phyloP scores from a whole-genome alignment of 495 filamentous ascomycete species.

The Penicillium subrubescens region DNA sequence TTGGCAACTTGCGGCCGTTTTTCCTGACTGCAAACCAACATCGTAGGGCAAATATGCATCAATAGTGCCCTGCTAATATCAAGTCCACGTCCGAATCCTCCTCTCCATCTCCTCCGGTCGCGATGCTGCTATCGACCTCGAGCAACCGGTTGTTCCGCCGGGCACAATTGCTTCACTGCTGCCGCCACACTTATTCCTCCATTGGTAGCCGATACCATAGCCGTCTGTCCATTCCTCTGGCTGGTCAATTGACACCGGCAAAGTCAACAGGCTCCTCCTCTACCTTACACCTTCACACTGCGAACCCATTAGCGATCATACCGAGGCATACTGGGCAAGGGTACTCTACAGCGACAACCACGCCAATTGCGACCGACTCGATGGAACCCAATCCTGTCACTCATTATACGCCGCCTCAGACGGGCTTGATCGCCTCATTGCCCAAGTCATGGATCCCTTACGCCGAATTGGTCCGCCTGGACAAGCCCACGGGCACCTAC shows the following conservation, averaged over 20 bases:
- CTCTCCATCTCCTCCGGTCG: background rate
- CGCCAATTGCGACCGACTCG: background rate
- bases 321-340: constrained; percentile 11
- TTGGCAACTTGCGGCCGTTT: background rate
- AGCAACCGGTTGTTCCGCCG: constrained; percentile 7
- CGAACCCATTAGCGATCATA: constrained; percentile 1
- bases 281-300: background rate
- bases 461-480: constrained; percentile 87
- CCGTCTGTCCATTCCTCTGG: background rate
- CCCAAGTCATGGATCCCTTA: constrained; percentile 83
- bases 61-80: background rate
- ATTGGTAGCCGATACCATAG: constrained; percentile 5
- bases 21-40: background rate
- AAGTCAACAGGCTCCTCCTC: background rate
- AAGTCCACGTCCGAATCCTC: background rate
- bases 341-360: constrained; percentile 11
- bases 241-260: background rate
- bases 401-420: constrained; percentile 68
- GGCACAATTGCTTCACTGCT: constrained; percentile 9
- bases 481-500: constrained; percentile 93
- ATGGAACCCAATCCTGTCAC: constrained; percentile 19
- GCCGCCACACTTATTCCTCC: background rate
- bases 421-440: constrained; percentile 75
- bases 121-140: constrained; percentile 3
- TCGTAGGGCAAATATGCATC: background rate